These are phyloP conservation scores for Abelmoschus esculentus DNA, from an alignment of 345 rosid genomes.

Conservation along the genomic window DNA sequence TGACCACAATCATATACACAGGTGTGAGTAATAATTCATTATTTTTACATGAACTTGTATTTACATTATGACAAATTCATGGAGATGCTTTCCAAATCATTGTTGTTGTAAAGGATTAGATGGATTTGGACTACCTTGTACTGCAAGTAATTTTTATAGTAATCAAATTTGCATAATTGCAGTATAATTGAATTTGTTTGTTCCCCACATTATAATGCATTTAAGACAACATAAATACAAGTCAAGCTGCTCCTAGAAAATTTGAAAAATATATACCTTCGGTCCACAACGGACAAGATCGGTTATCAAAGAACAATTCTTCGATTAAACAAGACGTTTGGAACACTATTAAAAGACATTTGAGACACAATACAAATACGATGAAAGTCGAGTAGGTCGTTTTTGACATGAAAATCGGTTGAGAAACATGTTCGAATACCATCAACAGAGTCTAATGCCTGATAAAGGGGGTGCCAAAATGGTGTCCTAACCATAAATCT, in stretches of 20 bases:
- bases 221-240: too few relatives aligned
- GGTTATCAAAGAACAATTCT: background rate
- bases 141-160: too few relatives aligned
- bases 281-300: background rate
- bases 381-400: background rate
- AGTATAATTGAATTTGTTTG: too few relatives aligned
- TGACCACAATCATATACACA: background rate
- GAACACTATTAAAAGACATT: background rate
- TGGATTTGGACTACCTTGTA: too few relatives aligned
- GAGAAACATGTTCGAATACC: background rate
- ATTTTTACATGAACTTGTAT: background rate
- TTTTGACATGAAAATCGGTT: background rate
- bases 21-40: background rate
- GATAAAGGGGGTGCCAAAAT: background rate
- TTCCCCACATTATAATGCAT: too few relatives aligned
- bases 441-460: slow-evolving; percentile 15
- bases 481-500: slow-evolving; percentile 24
- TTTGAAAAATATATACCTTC: too few relatives aligned
- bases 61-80: background rate
- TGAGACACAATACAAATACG: background rate
- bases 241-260: too few relatives aligned
- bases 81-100: background rate
- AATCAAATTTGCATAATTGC: too few relatives aligned
- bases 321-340: background rate
- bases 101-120: background rate